phyloP scores from a whole-genome alignment of 306 rosid species.

The Sindora glabra region DNA sequence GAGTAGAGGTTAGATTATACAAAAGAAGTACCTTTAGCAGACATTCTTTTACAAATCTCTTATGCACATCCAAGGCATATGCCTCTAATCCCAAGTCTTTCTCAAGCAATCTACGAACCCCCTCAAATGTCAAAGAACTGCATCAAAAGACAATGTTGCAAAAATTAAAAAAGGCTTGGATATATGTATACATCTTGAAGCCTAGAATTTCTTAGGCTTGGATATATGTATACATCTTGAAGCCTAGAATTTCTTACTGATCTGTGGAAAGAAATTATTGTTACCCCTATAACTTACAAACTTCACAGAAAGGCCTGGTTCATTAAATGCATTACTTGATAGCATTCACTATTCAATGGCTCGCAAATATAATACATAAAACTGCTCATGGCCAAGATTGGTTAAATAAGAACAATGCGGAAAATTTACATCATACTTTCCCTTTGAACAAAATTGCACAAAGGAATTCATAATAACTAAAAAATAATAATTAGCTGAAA shows the following conservation, averaged over 20 bases:
- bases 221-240: neutral
- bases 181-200: neutral
- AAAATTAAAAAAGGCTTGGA: neutral
- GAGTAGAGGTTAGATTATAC: neutral
- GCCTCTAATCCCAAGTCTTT: constrained; percentile 64
- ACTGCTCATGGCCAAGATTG: no score
- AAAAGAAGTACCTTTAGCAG: constrained; percentile 48
- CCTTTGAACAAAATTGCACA: neutral
- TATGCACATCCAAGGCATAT: constrained; percentile 70
- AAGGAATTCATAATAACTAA: neutral
- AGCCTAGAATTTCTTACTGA: neutral
- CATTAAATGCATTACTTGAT: neutral
- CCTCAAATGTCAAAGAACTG: constrained; percentile 90
- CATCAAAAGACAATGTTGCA: constrained; percentile 15
- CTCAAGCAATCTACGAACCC: constrained; percentile 90
- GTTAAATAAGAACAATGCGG: no score
- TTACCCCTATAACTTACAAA: neutral
- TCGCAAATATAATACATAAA: no score
- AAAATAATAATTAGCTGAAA: no score
- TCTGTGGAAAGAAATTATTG: neutral
- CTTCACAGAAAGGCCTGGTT: neutral
- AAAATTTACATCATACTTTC: neutral
- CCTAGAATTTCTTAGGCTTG: neutral
- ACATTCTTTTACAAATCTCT: constrained; percentile 71
- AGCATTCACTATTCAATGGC: neutral